Evolutionary conservation across 1,284 basidiomycete genomes (phyloP).

Genomic region (Mycena citricolor): DNA sequence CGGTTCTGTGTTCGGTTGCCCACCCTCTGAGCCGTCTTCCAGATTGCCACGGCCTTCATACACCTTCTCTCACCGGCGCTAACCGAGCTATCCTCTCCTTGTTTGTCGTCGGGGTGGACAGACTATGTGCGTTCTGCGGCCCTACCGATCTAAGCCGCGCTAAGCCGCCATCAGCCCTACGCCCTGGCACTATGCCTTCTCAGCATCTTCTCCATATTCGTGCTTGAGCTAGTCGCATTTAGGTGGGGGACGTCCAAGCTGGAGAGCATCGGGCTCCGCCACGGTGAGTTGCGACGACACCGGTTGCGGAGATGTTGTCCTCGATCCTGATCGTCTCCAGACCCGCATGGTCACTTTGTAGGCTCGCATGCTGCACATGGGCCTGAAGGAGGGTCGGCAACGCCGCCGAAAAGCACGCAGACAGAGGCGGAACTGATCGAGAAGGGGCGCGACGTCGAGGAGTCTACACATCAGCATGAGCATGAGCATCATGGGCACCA

Average conservation of each 20-base stretch:
- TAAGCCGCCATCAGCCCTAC: constrained; percentile 18
- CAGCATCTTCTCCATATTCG: constrained; percentile 24
- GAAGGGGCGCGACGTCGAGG: constrained; percentile 10
- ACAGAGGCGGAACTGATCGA: neutral
- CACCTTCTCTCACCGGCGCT: constrained; percentile 81
- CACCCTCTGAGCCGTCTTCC: constrained; percentile 11
- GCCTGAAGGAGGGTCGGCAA: constrained; percentile 14
- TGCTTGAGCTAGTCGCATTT: constrained; percentile 22
- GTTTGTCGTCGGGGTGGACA: constrained; percentile 71
- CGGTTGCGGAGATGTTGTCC: too few relatives aligned
- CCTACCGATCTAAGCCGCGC: neutral
- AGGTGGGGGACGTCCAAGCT: constrained; percentile 22
- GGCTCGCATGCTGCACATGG: constrained; percentile 23
- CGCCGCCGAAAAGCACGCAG: constrained; percentile 9
- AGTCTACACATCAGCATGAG: neutral
- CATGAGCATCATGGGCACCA: constrained; percentile 6
- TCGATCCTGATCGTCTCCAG: too few relatives aligned
- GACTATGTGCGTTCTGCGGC: constrained; percentile 59
- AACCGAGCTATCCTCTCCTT: constrained; percentile 68
- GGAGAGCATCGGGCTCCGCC: constrained; percentile 14
- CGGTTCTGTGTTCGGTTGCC: constrained; percentile 25
- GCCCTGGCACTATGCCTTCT: constrained; percentile 20
- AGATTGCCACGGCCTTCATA: constrained; percentile 92
- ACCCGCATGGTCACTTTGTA: constrained; percentile 19
- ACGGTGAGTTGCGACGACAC: constrained; percentile 8